Conservation (phyloP, 768 basidiomycete genomes). For the Termitomyces sp. region DNA sequence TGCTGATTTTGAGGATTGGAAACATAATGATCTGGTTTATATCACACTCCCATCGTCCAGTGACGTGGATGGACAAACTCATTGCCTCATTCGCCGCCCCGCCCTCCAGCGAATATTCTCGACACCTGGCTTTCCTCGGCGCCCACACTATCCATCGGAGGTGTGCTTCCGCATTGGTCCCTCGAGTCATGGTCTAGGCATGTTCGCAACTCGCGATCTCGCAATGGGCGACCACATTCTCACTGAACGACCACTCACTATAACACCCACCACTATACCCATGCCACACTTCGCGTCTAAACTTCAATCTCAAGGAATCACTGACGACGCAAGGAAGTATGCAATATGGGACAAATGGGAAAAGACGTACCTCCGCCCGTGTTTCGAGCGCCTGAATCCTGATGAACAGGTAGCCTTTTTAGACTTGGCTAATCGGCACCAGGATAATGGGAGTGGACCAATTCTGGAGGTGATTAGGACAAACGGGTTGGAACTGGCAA, state of each 20-base stretch:
- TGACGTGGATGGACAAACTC: conserved; percentile 11
- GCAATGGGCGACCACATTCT: conserved; percentile 20
- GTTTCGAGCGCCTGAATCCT: conserved; percentile 21
- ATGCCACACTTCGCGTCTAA: conserved; percentile 9
- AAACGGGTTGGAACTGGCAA: conserved; percentile 24
- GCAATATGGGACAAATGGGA: conserved; percentile 17
- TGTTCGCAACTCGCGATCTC: conserved; percentile 20
- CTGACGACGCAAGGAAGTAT: background rate
- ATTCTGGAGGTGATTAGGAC: conserved; percentile 30
- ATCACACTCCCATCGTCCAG: conserved; percentile 6
- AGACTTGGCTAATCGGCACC: conserved; percentile 27
- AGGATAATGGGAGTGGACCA: conserved; percentile 30
- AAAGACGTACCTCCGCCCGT: conserved; percentile 13
- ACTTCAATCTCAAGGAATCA: conserved; percentile 4
- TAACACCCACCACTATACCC: conserved; percentile 16
- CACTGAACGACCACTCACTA: conserved; percentile 17
- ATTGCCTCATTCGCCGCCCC: conserved; percentile 13
- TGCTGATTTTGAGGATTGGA: conserved; percentile 4
- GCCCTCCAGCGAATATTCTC: conserved; percentile 8
- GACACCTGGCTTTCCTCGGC: conserved; percentile 10
- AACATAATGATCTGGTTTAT: conserved; percentile 10
- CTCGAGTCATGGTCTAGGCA: conserved; percentile 16
- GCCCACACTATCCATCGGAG: conserved; percentile 6
- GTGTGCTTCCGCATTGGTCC: conserved; percentile 13
- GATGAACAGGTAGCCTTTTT: conserved; percentile 25